Evolutionary conservation across 228 moss, liverwort and hornwort genomes (phyloP).

Genomic region (Sphagnum fallax): DNA sequence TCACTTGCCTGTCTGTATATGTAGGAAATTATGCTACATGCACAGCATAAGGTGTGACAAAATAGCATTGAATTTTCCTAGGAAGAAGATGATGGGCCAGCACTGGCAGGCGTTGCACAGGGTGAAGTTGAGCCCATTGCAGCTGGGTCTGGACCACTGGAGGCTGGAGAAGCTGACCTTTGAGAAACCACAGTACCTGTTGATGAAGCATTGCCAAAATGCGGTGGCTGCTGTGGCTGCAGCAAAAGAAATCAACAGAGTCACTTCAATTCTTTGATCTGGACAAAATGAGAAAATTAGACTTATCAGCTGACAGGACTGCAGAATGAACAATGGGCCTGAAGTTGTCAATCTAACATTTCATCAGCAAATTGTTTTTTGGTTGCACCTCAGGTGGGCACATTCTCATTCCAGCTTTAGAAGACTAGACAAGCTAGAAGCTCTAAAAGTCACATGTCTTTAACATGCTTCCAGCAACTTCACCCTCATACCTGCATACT

Average conservation of each 20-base stretch:
- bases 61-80: constrained; percentile 9
- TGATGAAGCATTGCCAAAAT: constrained; percentile 11
- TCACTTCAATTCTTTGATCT: background rate
- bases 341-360: background rate
- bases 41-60: constrained; percentile 1
- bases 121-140: constrained; percentile 12
- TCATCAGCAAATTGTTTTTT: no score
- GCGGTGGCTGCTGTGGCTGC: constrained; percentile 12
- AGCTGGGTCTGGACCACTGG: constrained; percentile 1
- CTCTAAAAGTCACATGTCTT: background rate
- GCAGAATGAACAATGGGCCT: no score
- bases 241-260: background rate
- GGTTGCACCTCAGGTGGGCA: no score
- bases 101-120: constrained; percentile 6
- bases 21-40: constrained; percentile 9
- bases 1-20: background rate
- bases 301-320: no score
- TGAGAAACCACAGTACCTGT: constrained; percentile 9
- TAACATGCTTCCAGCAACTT: background rate
- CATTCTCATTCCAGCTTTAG: background rate
- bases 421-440: background rate
- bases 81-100: constrained; percentile 18
- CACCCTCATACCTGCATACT: constrained; percentile 19
- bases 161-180: constrained; percentile 5
- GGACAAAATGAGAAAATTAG: background rate